Conservation (phyloP, 345 rosid species). For the Stellera chamaejasme region DNA sequence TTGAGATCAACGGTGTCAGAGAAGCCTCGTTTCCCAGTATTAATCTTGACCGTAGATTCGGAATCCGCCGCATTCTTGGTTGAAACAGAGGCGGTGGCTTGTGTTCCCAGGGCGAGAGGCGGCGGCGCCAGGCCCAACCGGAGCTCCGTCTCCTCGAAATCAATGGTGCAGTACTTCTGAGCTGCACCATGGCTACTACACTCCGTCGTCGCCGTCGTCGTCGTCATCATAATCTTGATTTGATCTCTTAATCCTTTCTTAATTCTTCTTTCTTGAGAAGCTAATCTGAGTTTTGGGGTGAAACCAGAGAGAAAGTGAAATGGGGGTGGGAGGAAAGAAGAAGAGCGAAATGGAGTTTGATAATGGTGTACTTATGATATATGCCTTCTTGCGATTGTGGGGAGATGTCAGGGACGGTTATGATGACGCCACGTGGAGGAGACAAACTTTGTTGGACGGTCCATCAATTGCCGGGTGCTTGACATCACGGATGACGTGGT, state of each 20-base stretch:
- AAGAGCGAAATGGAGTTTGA: slow-evolving; percentile 14
- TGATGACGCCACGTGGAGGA: slow-evolving; percentile 42
- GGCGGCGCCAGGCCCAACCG: slow-evolving; percentile 39
- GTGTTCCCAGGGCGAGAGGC: slow-evolving; percentile 32
- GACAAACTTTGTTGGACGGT: slow-evolving; percentile 24
- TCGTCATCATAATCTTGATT: slow-evolving; percentile 5
- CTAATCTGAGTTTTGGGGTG: background rate
- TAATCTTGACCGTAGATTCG: slow-evolving; percentile 20
- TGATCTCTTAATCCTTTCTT: slow-evolving; percentile 1
- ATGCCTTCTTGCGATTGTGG: slow-evolving; percentile 10
- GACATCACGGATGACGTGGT: slow-evolving; percentile 52
- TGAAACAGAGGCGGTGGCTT: too few relatives aligned
- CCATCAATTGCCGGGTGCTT: slow-evolving; percentile 38
- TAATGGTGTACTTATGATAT: slow-evolving; percentile 19
- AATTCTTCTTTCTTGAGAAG: background rate
- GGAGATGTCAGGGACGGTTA: slow-evolving; percentile 22
- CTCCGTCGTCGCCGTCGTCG: slow-evolving; percentile 3
- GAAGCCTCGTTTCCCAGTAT: slow-evolving; percentile 60
- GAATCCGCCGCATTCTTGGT: too few relatives aligned
- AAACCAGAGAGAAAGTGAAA: background rate
- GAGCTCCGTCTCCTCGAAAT: slow-evolving; percentile 86
- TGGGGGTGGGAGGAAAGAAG: slow-evolving; percentile 16
- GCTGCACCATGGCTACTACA: slow-evolving; percentile 11
- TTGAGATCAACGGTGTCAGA: slow-evolving; percentile 60
- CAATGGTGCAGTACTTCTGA: slow-evolving; percentile 35